These are phyloP conservation scores for Xylaria sp. DNA, from an alignment of 2,329 filamentous ascomycete species.

Conservation along the genomic window DNA sequence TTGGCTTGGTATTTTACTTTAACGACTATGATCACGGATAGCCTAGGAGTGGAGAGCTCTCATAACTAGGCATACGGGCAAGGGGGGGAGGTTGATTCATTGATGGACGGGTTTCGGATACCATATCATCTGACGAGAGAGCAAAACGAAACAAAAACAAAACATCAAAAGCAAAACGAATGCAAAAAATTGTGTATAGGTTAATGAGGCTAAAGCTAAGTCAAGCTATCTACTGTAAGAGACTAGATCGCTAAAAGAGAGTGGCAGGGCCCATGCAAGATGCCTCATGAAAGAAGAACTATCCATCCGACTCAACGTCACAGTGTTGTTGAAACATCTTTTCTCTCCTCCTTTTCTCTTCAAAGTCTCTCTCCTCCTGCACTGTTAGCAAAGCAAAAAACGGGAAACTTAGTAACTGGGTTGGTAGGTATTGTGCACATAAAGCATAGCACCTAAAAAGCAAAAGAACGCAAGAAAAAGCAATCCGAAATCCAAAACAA, in stretches of 20 bases:
- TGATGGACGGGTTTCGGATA: background rate
- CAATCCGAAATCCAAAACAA: background rate
- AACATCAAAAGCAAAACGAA: background rate
- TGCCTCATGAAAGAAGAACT: background rate
- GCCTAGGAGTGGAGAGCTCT: background rate
- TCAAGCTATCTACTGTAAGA: constrained; percentile 6
- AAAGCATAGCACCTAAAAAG: background rate
- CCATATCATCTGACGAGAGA: background rate
- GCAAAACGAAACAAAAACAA: constrained; percentile 4
- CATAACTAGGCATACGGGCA: constrained; percentile 3
- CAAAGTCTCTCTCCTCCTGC: constrained; percentile 1
- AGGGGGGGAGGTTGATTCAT: background rate
- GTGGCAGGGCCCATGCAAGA: background rate
- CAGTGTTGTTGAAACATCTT: too few relatives aligned
- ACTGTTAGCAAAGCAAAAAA: background rate
- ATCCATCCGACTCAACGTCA: too few relatives aligned
- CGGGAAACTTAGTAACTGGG: constrained; percentile 2
- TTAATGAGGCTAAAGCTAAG: constrained; percentile 11
- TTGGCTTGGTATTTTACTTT: constrained; percentile 7
- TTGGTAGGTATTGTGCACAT: background rate
- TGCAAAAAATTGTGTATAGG: constrained; percentile 2
- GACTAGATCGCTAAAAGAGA: constrained; percentile 1
- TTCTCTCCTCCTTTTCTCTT: constrained; percentile 8
- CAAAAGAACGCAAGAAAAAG: background rate
- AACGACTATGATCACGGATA: constrained; percentile 8